Base-by-base conservation (phyloP, 2,329 filamentous ascomycete species). In the Monilinia vaccinii-corymbosi region DNA sequence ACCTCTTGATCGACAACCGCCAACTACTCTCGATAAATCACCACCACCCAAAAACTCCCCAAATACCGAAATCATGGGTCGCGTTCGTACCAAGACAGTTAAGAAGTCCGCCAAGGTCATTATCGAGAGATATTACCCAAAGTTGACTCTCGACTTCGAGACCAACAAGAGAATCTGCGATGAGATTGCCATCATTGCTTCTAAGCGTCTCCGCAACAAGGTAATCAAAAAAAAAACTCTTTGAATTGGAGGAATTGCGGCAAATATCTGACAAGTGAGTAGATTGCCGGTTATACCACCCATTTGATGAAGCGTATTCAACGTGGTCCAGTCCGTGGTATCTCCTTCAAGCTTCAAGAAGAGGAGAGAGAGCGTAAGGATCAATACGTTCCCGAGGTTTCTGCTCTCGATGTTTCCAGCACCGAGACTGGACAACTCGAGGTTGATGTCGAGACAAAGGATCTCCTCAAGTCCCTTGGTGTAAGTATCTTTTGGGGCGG, bases 341-440 rank as follows among this genome's bases (percentile, higher is more conserved):
- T 99, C 81, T 99, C 95, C 79, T 99, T 99, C 92, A 99, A 99
- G 87, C 90, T 99, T 65, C 94, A 99, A 83, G 94, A 99, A 84
- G 94, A 99, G 84, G 94, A 99, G 88, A 91, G 94, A 85, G 94
- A 99, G 83, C 89, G 94, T 78, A 99, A 99, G 89, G 94, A 99
- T 84, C 94, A 99, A 84, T 99, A 97, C 83, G 94, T 99, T 69
- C 94, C 94, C 75, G 94, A 99, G 82, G 84, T 99, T 72, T 99
- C 95, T 64, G 94, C 94, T 75, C 89, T 99, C 76, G 94, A 99
- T 85, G 96, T 97, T 83, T 86, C 88, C 75, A 91, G 96, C 84
- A 91, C 89, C 77, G 94, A 97, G 82, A 88, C 81, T 75, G 94
- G 94, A 74, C 87, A 92, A 79, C 85, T 99, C 73, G 93, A 97